These are phyloP conservation scores for Massariosphaeria phaeospora DNA, from an alignment of 495 filamentous ascomycete genomes.

Conservation along the genomic window DNA sequence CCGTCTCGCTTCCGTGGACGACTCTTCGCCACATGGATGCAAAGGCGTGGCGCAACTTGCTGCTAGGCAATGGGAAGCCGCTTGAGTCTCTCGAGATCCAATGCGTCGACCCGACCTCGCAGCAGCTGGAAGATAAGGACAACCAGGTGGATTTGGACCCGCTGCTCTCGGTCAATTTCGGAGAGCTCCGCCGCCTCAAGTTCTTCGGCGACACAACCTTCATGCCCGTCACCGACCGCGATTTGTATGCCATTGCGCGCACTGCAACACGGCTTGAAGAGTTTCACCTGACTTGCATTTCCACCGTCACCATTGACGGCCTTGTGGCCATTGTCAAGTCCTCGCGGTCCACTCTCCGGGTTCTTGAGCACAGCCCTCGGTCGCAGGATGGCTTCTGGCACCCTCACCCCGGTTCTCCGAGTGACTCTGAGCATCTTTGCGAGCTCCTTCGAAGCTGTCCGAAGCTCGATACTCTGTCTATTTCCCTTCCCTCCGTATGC, in stretches of 20 bases:
- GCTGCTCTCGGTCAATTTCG: slow-evolving; percentile 46
- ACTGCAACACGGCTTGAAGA: slow-evolving; percentile 49
- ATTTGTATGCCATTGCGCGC: slow-evolving; percentile 46
- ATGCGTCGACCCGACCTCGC: slow-evolving; percentile 43
- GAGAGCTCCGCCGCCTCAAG: slow-evolving; percentile 47
- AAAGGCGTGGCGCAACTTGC: slow-evolving; percentile 46
- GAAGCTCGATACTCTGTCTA: slow-evolving; percentile 44
- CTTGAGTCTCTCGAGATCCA: slow-evolving; percentile 50
- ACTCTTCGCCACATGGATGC: slow-evolving; percentile 44
- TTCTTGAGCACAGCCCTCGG: slow-evolving; percentile 52
- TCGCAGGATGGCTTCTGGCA: slow-evolving; percentile 49
- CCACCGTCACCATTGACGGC: slow-evolving; percentile 48
- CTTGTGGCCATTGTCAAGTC: slow-evolving; percentile 48
- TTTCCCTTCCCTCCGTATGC: slow-evolving; percentile 50
- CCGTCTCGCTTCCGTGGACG: slow-evolving; percentile 52
- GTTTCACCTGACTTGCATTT: slow-evolving; percentile 50
- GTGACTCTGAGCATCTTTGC: slow-evolving; percentile 45
- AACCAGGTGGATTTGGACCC: slow-evolving; percentile 34
- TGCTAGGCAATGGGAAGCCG: slow-evolving; percentile 34
- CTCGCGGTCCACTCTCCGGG: slow-evolving; percentile 45
- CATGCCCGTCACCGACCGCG: slow-evolving; percentile 48
- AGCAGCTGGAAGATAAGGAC: slow-evolving; percentile 36
- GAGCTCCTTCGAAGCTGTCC: slow-evolving; percentile 46
- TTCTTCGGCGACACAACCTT: slow-evolving; percentile 51
- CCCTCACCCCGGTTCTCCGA: slow-evolving; percentile 40